phyloP scores from a whole-genome alignment of 2,329 filamentous ascomycete species.

The Fusarium xylarioides region DNA sequence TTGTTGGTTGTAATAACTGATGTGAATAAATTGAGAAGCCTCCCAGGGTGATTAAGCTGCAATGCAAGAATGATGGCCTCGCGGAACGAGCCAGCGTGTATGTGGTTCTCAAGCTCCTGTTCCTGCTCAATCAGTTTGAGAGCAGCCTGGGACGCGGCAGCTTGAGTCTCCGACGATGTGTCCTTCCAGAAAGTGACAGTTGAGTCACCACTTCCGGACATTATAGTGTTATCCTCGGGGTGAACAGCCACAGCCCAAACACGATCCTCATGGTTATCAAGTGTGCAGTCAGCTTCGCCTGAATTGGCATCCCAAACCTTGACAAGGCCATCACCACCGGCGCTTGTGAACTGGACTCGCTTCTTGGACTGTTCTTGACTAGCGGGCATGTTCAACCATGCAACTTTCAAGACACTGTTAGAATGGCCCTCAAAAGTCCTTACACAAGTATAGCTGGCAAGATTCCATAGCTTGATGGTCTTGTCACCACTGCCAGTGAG shows the following conservation, averaged over 20 bases:
- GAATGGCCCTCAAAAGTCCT: conserved; percentile 96
- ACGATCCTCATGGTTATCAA: conserved; percentile 96
- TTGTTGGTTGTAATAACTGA: conserved; percentile 73
- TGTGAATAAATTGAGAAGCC: conserved; percentile 85
- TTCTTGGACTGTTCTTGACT: conserved; percentile 64
- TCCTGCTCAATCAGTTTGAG: conserved; percentile 90
- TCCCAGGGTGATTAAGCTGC: conserved; percentile 91
- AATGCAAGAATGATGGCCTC: conserved; percentile 92
- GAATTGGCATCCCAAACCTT: conserved; percentile 94
- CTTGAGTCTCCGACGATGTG: conserved; percentile 82
- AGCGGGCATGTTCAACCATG: conserved; percentile 75
- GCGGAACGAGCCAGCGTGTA: conserved; percentile 85
- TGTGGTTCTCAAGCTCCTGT: conserved; percentile 92
- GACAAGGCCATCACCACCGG: conserved; percentile 92
- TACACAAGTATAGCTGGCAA: conserved; percentile 90
- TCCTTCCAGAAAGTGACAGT: conserved; percentile 97
- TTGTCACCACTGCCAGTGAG: conserved; percentile 96
- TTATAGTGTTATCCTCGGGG: conserved; percentile 73
- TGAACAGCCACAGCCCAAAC: conserved; percentile 90
- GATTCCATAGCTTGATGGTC: conserved; percentile 93
- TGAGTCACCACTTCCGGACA: conserved; percentile 92
- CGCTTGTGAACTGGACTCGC: conserved; percentile 79
- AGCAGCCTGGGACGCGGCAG: conserved; percentile 76
- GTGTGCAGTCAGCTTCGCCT: conserved; percentile 85
- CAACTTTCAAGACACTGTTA: conserved; percentile 92